Base-by-base conservation (phyloP, 441 rosid genomes). In the Eruca vesicaria region DNA sequence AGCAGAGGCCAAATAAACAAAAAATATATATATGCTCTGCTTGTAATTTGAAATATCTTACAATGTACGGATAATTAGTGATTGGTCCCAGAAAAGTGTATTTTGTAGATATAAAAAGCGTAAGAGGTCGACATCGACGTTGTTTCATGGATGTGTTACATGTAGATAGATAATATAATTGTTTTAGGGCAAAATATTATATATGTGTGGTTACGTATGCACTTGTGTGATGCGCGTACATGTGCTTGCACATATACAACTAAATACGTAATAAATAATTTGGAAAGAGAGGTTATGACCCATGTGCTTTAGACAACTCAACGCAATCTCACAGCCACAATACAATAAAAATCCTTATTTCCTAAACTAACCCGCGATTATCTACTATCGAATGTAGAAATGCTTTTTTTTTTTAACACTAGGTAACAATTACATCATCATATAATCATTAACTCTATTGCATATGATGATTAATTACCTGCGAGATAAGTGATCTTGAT, bases 281-380 rank as follows among this genome's bases (percentile, higher is more conserved):
- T 11, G 33, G 9, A 75, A 53, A 43, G 28, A 61, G 55, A 38
- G 28, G 58, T 68, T 32, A 52, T 63, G 63, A 59, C 72, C 75
- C 80, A 77, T 77, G 76, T 77, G 72, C 80, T 59, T 21, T 71
- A 5, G 64, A 71, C 80, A 77, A 71, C 80, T 66, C 80, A 36
- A 71, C 80, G 76, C 63, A 58, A 71, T 77, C 74, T 59, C 66
- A 63, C 71, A 35, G 33, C 20, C 78, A 62, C 69, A 53, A 18
- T 45, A 55, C 70, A 38, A 2, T 45, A 3, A 28, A 53, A 10
- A 63, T 28, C 32, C 58, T 68, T 63, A n/a, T 74, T 62, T 60
- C 29, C 55, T 56, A 55, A 67, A 61, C 63, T 33, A 68, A 75
- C 66, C 41, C 62, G 43, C 38, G 62, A 59, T 45, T 35, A 12